phyloP scores from a whole-genome alignment of 768 basidiomycete genomes.

The Stropharia rugosoannulata region DNA sequence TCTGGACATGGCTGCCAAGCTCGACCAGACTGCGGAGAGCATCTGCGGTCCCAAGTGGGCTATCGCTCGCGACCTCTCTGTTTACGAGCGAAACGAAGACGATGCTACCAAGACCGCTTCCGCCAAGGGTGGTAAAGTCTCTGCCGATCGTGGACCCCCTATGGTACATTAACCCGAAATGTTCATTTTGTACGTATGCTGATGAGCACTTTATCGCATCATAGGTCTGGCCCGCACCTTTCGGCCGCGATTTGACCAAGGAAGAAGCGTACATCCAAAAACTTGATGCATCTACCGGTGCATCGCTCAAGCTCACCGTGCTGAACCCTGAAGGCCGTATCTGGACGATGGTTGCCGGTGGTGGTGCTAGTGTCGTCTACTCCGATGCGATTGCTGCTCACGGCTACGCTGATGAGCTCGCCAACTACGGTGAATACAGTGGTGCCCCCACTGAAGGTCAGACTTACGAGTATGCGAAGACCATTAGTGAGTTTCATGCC shows the following conservation, averaged over 20 bases:
- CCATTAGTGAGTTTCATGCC: conserved; percentile 64
- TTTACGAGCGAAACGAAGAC: conserved; percentile 54
- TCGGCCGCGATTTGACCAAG: conserved; percentile 96
- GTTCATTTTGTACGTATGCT: not conserved
- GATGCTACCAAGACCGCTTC: conserved; percentile 39
- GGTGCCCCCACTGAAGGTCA: conserved; percentile 98
- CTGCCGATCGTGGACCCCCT: conserved; percentile 93
- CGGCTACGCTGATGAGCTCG: conserved; percentile 95
- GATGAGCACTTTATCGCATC: not conserved
- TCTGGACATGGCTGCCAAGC: conserved; percentile 99
- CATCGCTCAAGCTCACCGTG: conserved; percentile 97
- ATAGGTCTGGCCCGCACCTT: conserved; percentile 86
- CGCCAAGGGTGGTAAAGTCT: conserved; percentile 51
- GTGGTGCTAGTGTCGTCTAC: conserved; percentile 73
- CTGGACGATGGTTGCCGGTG: conserved; percentile 99
- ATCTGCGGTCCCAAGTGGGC: conserved; percentile 99
- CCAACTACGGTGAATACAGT: conserved; percentile 99
- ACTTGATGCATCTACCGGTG: conserved; percentile 94
- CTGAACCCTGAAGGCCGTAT: conserved; percentile 93
- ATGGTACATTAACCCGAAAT: conserved; percentile 58
- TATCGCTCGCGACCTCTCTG: conserved; percentile 85
- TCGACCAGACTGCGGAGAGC: conserved; percentile 98
- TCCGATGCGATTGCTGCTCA: conserved; percentile 86
- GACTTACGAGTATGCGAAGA: conserved; percentile 99
- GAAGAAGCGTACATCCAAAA: conserved; percentile 99